Evolutionary conservation across 768 basidiomycete species (phyloP), one percentile per base, ranked within the genome.

Genomic region (Boletus pseudo-olivaceus): DNA sequence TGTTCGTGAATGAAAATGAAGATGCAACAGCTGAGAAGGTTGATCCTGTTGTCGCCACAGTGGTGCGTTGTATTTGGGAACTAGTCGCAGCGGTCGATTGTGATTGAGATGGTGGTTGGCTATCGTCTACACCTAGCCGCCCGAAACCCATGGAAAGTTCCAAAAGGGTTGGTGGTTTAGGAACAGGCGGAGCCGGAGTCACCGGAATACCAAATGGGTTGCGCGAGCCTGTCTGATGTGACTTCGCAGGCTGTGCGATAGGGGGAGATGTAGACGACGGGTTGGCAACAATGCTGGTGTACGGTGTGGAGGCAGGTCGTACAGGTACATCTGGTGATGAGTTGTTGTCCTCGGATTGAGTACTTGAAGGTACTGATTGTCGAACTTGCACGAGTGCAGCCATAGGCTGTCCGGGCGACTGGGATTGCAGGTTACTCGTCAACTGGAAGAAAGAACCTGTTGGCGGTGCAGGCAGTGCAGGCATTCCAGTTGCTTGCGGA

Each of bases 191-290:
- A 15, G 75, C 73, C 23, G 82, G 73, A 9, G 79, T 77, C 6
- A 80, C 76, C 5, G 90, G 82, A 30, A 83, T 81, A 7, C 93
- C 95, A 59, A 99, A 99, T 4, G 97, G 97, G 78, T 99, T 99
- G 61, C 84, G 85, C 7, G 92, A 91, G 27, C 97, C 96, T 4
- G 97, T 99, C 67, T 88, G 84, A 68, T 98, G 95, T 7, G 93
- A 79, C 62, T 83, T 85, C 27, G 98, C 79, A 7, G 85, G 83
- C 63, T 86, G 83, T 3, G 78, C 75, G 4, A 74, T 59, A 35
- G 79, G 77, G 5, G 79, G 79, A 7, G 78, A 73, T 7, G 65
- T 63, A 30, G 67, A 62, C 40, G 51, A 65, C 51, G 63, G 62
- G 6, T 53, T 55, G 45, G 58, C 43, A 32, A 60, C 62, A 35